Evolutionary conservation across 2,329 filamentous ascomycete genomes (phyloP), one percentile per base, ranked within the genome.

Genomic region (Colletotrichum noveboracense): DNA sequence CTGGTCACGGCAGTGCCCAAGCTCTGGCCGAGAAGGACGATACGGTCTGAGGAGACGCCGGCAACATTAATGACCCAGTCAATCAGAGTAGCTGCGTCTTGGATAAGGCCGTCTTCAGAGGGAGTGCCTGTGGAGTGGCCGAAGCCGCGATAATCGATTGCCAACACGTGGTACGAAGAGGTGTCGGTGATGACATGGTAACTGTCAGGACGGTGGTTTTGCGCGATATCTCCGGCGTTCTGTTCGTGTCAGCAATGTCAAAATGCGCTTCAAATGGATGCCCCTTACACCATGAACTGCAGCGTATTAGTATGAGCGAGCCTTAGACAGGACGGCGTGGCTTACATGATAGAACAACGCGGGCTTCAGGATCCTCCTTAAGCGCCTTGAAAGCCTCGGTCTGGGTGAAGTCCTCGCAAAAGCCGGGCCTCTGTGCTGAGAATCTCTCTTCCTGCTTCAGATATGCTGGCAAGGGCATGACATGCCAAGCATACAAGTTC

Each of bases 141-240:
- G 79, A 95, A 98, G 8, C 96, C 96, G 21, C 96, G 94, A 84
- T 98, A 98, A 87, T 98, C 96, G 80, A 98, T 92, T 52, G 95
- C 91, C n/a, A 98, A 88, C 60, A 98, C 91, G 81, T 98, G 96
- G 70, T 96, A 92, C 0, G 90, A 90, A 3, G 94, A 94, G 4
- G 93, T 92, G 68, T 94, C 91, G 6, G 95, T 92, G 56, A 98
- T 87, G 60, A 93, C 90, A 79, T 96, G 95, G 83, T 97, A 97
- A 72, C 92, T 94, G 36, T 92, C 89, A 3, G 95, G 93, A 18
- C 96, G 92, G 82, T 93, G 90, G 75, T 92, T 92, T 83, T 97
- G 94, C 21, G 94, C 95, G 34, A 98, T 84, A 80, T 97, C 95
- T 7, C 95, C 96, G 38, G 95, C 96, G 83, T 98, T 98, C 88